Evolutionary conservation across 2,329 filamentous ascomycete genomes (phyloP), one percentile per base, ranked within the genome.

Genomic region (Ascochyta lentis): DNA sequence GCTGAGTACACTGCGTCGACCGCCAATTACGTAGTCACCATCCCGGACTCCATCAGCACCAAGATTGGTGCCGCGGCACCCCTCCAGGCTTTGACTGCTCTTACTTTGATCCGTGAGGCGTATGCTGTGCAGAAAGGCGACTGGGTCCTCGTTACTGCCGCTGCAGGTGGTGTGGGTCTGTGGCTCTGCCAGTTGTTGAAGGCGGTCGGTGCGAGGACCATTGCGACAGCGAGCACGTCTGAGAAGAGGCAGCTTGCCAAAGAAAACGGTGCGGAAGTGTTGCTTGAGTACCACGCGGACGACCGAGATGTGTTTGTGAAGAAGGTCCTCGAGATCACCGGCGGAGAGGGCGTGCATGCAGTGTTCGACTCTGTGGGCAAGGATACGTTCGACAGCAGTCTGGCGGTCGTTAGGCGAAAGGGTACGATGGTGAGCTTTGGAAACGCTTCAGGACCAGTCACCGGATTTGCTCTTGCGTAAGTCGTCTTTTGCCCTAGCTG

Each of bases 341-440:
- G 81, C 2, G 89, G 89, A 0, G 78, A 86, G 56, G 93, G 93
- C 7, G 87, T 89, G 2, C 84, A 86, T 60, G 91, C 88, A 9
- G 89, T 96, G 26, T 96, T 92, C 71, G 92, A 96, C 72, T 90
- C 90, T 6, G 91, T 96, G 3, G 93, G 92, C 12, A 91, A 91
- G 78, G 83, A 83, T 44, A 96, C 93, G 0, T 96, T 95, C 77
- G 91, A 96, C 64, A 81, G 85, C 19, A 89, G 88, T 67, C 73
- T 96, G 61, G 86, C 92, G 61, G 84, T 86, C 65, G 82, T 94
- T 49, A 89, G 88, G 64, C 76, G 87, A 60, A 96, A 96, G 79
- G 93, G 92, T 5, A 89, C 82, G 1, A 77, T 96, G 67, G 83
- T 92, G 24, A 88, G 86, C 44, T 96, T 93, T 77, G 92, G 92